Evolutionary conservation across 441 rosid species (phyloP), one percentile per base, ranked within the genome.

Genomic region (Melastoma candidum): DNA sequence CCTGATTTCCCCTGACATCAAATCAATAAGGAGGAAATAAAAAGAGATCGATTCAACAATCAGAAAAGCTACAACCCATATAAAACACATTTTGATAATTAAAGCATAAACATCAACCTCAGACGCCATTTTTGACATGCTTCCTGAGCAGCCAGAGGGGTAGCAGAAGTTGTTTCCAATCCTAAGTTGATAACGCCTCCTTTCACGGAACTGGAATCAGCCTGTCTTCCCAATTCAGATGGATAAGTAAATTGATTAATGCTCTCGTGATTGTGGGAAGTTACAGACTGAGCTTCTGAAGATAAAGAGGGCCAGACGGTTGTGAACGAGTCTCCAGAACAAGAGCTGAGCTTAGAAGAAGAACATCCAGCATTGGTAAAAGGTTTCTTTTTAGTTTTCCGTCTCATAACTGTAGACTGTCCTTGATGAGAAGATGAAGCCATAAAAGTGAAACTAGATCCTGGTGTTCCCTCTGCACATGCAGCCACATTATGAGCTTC

Each of bases 101-200:
- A 24, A 2, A 24, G 26, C 26, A 46, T 29, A 54, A 54, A 57
- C 46, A 56, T 51, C 4, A 70, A 90, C 99, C 97, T 94, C 68
- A 87, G 61, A 46, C 99, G 89, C 96, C 97, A 94, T 73, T 83
- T 94, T 76, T 94, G 97, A 64, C 99, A 90, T 62, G 87, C 79
- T 78, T 90, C 99, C 63, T 79, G 92, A 36, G 43, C 43, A 6
- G 43, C 43, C 43, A 36, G 43, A 36, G 43, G 1, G 43, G 43
- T 36, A 2, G 43, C 43, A 36, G 43, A 36, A 36, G 2, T 36
- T 36, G 43, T 6, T 36, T 36, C 43, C 10, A 10, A 36, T 2
- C 43, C 8, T 36, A 6, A 10, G 10, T 36, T 1, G 43, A 36
- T 36, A 36, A 7, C 43, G 0, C 43, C 2, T 10, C 43, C 43